Base-by-base conservation (phyloP, 2,329 filamentous ascomycete species). In the Trichophyton equinum region DNA sequence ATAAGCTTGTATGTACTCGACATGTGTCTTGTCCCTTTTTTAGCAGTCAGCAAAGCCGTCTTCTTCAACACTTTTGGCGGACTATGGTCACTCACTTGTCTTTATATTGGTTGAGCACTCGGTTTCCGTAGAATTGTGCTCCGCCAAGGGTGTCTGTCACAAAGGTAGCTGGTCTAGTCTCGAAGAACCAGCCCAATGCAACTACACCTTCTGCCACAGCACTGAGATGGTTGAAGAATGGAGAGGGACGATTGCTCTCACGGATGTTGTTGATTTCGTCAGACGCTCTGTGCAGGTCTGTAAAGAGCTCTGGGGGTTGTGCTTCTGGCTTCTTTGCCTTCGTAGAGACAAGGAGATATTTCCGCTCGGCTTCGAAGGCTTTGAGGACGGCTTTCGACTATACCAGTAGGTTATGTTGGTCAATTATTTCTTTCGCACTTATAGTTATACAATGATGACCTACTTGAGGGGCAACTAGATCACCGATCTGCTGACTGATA, bases 81-180 rank as follows among this genome's bases (percentile, higher is more conserved):
- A 15, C 4, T 15, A 15, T 4, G 22, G 57, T 15, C 30, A 64
- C 81, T 67, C 72, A 87, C 85, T 84, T 87, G 65, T 88, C 91
- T 76, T 95, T 96, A 74, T 88, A 86, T 68, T 95, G 88, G 76
- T 91, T 95, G 67, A 97, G 78, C 42, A 99, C 89, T 67, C 91
- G 85, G 78, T 99, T 97, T 38, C 94, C 94, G 68, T 89, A 96
- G 77, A 95, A 95, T 72, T 97, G 87, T 46, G 91, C 89, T 58
- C 90, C 87, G 33, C 86, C 85, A 20, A 95, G 80, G 62, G 86
- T 86, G 67, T 96, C 91, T 55, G 86, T 86, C 55, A 97, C 87
- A 68, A 91, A 89, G 70, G 94, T 91, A 65, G 83, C 85, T 1
- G 94, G 94, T 71, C 90, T 91, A 65, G 78, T 81, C 59, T 95